A percentile compares a stretch with the other conserved stretches of the same genome.
phyloP scores from a whole-genome alignment of 306 rosid genomes.

The Rosa persica region DNA sequence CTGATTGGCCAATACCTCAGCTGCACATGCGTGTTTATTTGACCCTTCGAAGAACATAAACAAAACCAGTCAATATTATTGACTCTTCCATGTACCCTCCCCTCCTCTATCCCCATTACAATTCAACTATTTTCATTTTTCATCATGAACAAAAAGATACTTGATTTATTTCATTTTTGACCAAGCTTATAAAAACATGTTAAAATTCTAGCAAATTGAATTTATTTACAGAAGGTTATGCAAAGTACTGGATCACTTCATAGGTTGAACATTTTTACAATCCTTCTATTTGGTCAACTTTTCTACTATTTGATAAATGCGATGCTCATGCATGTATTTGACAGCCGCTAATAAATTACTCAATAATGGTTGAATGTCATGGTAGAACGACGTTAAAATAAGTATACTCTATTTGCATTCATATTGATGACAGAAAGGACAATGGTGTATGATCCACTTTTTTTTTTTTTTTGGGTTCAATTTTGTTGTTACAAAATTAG shows the following conservation, averaged over 20 bases:
- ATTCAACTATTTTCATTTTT: not conserved
- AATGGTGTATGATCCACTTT: not conserved
- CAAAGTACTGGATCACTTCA: not conserved
- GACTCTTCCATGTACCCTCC: not conserved
- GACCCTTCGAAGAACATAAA: not conserved
- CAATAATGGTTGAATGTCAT: not conserved
- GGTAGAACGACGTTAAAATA: too few species aligned
- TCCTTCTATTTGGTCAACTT: not conserved
- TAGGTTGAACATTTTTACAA: not conserved
- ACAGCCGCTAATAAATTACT: not conserved
- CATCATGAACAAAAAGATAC: not conserved
- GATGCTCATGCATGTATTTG: not conserved
- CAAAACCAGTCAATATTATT: conserved; percentile 6
- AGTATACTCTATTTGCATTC: not conserved
- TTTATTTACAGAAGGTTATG: not conserved
- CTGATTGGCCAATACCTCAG: not conserved
- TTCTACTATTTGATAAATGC: not conserved
- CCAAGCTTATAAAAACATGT: not conserved
- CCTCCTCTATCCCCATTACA: not conserved
- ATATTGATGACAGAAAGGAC: not conserved
- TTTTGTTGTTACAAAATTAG: not conserved
- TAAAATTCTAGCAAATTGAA: not conserved
- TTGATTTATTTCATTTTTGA: not conserved
- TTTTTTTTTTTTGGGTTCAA: not conserved
- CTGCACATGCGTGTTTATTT: conserved; percentile 13